A percentile compares a stretch with the other conserved stretches of the same genome.
phyloP scores from a whole-genome alignment of 352 stramenopile genomes.

The Pythium aristosporum region DNA sequence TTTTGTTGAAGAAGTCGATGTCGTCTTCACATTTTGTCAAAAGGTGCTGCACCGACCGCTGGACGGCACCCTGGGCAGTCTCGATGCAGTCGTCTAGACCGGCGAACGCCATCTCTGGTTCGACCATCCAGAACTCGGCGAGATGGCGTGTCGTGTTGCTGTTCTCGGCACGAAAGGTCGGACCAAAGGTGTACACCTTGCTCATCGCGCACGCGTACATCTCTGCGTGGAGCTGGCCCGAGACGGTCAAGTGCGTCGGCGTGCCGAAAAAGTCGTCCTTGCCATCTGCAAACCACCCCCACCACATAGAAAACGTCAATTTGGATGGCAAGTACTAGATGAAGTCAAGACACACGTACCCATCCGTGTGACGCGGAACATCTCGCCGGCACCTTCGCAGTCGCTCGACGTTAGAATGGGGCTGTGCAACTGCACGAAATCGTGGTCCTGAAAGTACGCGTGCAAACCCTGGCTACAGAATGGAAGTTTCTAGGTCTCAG shows the following conservation, averaged over 20 bases:
- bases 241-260: slow-evolving; percentile 89
- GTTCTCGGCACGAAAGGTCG: slow-evolving; percentile 99
- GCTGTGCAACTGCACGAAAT: slow-evolving; percentile 84
- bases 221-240: slow-evolving; percentile 94
- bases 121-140: slow-evolving; percentile 98
- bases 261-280: slow-evolving; percentile 95
- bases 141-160: slow-evolving; percentile 97
- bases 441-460: slow-evolving; percentile 74
- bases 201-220: slow-evolving; percentile 96
- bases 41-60: slow-evolving; percentile 81
- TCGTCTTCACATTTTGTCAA: slow-evolving; percentile 89
- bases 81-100: slow-evolving; percentile 90
- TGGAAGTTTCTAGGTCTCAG: too few relatives aligned
- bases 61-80: slow-evolving; percentile 92
- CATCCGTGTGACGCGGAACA: slow-evolving; percentile 93
- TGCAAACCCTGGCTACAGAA: slow-evolving; percentile 54
- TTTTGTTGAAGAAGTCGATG: slow-evolving; percentile 92
- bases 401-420: slow-evolving; percentile 97
- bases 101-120: slow-evolving; percentile 91
- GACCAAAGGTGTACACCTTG: slow-evolving; percentile 99
- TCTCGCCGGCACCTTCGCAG: slow-evolving; percentile 97
- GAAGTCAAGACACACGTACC: slow-evolving; percentile 38
- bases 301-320: slow-evolving; percentile 10
- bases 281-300: slow-evolving; percentile 40
- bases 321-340: not conserved